Base-by-base conservation (phyloP, 441 rosid genomes). In the Erodium moschatum region DNA sequence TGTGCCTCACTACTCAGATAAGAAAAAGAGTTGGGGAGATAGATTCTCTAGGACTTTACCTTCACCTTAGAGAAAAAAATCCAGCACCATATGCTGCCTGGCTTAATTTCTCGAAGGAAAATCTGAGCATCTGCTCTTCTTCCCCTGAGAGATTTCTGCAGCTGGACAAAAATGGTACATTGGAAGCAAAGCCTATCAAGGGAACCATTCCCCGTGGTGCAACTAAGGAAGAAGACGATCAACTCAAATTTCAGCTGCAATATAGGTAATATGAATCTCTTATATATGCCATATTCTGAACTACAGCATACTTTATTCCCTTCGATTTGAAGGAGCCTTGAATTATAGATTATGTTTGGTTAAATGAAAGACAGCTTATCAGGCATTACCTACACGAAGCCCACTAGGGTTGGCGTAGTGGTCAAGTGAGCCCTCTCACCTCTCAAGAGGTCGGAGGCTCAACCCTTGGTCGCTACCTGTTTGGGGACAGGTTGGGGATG, bases 71-170 rank as follows among this genome's bases (percentile, higher is more conserved):
- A 76, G 88, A 91, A 66, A 90, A 65, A 79, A 95, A 95, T 84
- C 96, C 97, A 12, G 94, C 97, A 63, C 97, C 99, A 2, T 95
- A 91, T 73, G 92, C 96, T 42, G 92, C 97, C 0, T 95, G 97
- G 94, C 88, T 94, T 73, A 90, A 84, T 76, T 95, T 90, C 84
- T 80, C 95, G 5, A 84, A 81, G 64, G 90, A 85, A 67, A 78
- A 90, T 65, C 58, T 94, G 71, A 80, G 84, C 70, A 72, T 91
- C 60, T 94, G 97, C 78, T 87, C 90, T 63, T 90, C 99, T 46
- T 95, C 99, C 1, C 97, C 97, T 4, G 99, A 95, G 78, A 85
- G 97, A 79, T 91, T 95, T 86, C 84, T 95, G 42, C 79, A 82
- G 71, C 77, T 95, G 52, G 95, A 90, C 69, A 81, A 84, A 78